Conservation (phyloP, 148 eudicot species). For the Talinum fruticosum region DNA sequence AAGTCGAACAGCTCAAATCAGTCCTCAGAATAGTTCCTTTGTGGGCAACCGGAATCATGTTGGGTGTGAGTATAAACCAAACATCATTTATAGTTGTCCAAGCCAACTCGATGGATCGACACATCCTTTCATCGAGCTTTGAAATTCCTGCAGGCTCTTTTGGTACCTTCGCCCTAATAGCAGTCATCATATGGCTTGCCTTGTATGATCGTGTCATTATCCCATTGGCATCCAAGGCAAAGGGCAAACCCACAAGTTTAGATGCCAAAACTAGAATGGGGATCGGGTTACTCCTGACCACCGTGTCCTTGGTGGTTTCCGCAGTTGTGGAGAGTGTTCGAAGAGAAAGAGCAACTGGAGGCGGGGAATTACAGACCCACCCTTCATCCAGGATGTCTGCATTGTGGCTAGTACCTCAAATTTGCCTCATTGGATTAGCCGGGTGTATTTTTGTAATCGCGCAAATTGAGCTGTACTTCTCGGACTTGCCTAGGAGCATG, state of each 20-base stretch:
- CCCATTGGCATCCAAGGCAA: slow-evolving; percentile 31
- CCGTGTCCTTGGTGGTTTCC: slow-evolving; percentile 21
- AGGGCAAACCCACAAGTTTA: slow-evolving; percentile 25
- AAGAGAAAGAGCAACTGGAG: slow-evolving; percentile 12
- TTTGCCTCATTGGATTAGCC: slow-evolving; percentile 22
- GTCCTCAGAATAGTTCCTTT: slow-evolving; percentile 30
- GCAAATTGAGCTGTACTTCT: slow-evolving; percentile 34
- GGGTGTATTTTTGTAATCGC: slow-evolving; percentile 24
- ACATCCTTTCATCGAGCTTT: slow-evolving; percentile 26
- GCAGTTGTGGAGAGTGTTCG: slow-evolving; percentile 36
- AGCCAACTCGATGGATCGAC: slow-evolving; percentile 46
- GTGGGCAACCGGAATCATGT: slow-evolving; percentile 31
- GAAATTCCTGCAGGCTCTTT: slow-evolving; percentile 43
- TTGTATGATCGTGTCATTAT: slow-evolving; percentile 42
- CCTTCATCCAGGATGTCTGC: slow-evolving; percentile 24
- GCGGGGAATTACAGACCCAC: background rate
- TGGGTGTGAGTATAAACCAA: slow-evolving; percentile 24
- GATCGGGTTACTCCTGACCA: slow-evolving; percentile 28
- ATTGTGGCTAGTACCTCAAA: slow-evolving; percentile 28
- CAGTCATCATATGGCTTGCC: slow-evolving; percentile 28
- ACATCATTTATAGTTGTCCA: slow-evolving; percentile 36
- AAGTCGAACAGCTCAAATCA: slow-evolving; percentile 35
- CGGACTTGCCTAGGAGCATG: slow-evolving; percentile 34
- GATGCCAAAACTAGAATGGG: slow-evolving; percentile 35
- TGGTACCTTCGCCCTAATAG: slow-evolving; percentile 27